phyloP scores from a whole-genome alignment of 768 basidiomycete genomes.

The Rubroboletus satanas region DNA sequence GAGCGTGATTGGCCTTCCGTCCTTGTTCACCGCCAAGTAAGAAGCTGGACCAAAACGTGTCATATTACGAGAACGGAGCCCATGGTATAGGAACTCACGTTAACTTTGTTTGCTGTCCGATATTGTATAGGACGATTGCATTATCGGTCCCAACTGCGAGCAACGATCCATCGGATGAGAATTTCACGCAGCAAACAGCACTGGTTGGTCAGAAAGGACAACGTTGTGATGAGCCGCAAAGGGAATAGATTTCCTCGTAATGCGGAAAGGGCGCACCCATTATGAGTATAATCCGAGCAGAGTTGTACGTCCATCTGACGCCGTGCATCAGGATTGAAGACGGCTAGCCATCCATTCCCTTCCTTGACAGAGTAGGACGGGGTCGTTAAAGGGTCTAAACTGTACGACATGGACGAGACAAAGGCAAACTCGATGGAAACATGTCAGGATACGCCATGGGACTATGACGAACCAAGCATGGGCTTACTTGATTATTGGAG shows the following conservation, averaged over 20 bases:
- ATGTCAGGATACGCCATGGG: conserved; percentile 5
- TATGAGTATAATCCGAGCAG: conserved; percentile 75
- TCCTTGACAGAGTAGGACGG: conserved; percentile 38
- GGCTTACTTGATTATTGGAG: conserved; percentile 5
- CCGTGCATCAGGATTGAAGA: conserved; percentile 47
- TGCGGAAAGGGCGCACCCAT: conserved; percentile 53
- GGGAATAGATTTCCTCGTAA: conserved; percentile 1
- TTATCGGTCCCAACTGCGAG: conserved; percentile 34
- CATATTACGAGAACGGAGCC: not conserved
- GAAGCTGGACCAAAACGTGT: conserved; percentile 19
- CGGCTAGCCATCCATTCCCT: conserved; percentile 50
- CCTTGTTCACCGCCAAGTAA: conserved; percentile 24
- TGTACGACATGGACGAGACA: conserved; percentile 19
- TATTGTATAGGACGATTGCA: conserved; percentile 29
- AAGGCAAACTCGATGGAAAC: not conserved
- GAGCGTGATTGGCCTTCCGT: conserved; percentile 27
- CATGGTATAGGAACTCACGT: conserved; percentile 18
- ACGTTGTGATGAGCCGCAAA: conserved; percentile 7
- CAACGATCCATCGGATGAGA: conserved; percentile 29
- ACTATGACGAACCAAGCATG: not conserved
- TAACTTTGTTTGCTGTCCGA: conserved; percentile 22
- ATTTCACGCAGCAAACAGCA: conserved; percentile 31
- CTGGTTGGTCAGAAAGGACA: conserved; percentile 11
- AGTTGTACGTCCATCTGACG: conserved; percentile 51
- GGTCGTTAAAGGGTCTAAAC: conserved; percentile 27